Conservation (phyloP, 352 stramenopile species). For the Globisporangium radiosum region DNA sequence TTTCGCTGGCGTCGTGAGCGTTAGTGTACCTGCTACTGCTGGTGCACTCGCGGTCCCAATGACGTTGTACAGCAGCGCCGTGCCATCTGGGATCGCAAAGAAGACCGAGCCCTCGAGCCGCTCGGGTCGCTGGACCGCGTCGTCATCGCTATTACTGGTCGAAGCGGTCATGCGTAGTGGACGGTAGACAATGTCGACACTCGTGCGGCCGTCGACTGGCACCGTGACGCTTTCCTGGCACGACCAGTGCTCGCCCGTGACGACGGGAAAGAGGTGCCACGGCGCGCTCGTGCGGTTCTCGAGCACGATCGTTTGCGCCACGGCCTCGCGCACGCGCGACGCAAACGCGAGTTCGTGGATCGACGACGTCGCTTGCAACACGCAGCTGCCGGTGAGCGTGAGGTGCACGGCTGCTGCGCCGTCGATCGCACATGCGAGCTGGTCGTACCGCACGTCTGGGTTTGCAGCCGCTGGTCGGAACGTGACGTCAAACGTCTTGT, state of each 20-base stretch:
- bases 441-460: conserved; percentile 85
- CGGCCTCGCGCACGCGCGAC: conserved; percentile 67
- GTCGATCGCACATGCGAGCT: conserved; percentile 68
- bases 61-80: conserved; percentile 83
- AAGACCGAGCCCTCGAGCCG: conserved; percentile 83
- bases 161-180: conserved; percentile 82
- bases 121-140: conserved; percentile 25
- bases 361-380: conserved; percentile 83
- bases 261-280: conserved; percentile 85
- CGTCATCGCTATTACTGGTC: conserved; percentile 3
- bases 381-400: conserved; percentile 77
- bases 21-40: conserved; percentile 25
- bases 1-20: conserved; percentile 70
- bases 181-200: conserved; percentile 66
- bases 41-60: conserved; percentile 66
- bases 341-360: conserved; percentile 86
- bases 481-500: conserved; percentile 87
- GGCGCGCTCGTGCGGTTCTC: conserved; percentile 74
- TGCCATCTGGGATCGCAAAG: conserved; percentile 87
- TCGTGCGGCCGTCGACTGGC: conserved; percentile 53
- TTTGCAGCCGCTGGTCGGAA: conserved; percentile 80
- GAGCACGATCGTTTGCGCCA: conserved; percentile 54
- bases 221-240: conserved; percentile 81
- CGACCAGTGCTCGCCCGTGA: conserved; percentile 85
- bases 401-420: conserved; percentile 47